A percentile compares a stretch with the other conserved stretches of the same genome.
These are phyloP conservation scores for Cephalotrichum gorgonifer DNA, from an alignment of 2,329 filamentous ascomycete genomes.

Conservation along the genomic window DNA sequence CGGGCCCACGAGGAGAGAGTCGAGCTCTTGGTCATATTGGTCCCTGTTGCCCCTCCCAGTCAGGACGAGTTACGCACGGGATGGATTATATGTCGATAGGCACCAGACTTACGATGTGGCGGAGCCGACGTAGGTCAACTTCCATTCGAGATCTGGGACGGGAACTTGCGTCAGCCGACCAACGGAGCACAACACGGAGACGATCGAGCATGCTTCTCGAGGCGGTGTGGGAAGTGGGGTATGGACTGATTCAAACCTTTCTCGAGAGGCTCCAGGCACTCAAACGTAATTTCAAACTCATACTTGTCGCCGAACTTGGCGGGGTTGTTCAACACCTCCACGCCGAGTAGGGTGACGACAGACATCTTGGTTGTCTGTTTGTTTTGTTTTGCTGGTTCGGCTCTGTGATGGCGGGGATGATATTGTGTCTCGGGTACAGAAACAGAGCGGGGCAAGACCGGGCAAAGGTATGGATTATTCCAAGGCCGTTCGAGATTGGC, in stretches of 20 bases:
- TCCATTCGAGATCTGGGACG: conserved; percentile 86
- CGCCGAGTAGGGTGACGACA: conserved; percentile 88
- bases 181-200: not conserved
- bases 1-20: conserved; percentile 92
- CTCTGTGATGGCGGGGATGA: not conserved
- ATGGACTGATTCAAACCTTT: conserved; percentile 63
- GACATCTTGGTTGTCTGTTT: conserved; percentile 52
- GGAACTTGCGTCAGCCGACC: not conserved
- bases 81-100: not conserved
- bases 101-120: conserved; percentile 70
- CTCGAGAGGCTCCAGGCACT: conserved; percentile 88
- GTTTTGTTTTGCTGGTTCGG: not conserved
- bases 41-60: conserved; percentile 48
- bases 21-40: conserved; percentile 96
- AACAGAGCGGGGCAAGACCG: not conserved
- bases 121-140: conserved; percentile 96
- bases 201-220: not conserved
- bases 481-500: not conserved
- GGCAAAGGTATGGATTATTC: not conserved
- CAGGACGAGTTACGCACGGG: not conserved
- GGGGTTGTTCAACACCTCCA: conserved; percentile 95
- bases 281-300: conserved; percentile 97
- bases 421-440: not conserved
- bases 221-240: not conserved
- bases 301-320: conserved; percentile 88